Conservation (phyloP, 139 green algal species). For the Choricystis sp. region DNA sequence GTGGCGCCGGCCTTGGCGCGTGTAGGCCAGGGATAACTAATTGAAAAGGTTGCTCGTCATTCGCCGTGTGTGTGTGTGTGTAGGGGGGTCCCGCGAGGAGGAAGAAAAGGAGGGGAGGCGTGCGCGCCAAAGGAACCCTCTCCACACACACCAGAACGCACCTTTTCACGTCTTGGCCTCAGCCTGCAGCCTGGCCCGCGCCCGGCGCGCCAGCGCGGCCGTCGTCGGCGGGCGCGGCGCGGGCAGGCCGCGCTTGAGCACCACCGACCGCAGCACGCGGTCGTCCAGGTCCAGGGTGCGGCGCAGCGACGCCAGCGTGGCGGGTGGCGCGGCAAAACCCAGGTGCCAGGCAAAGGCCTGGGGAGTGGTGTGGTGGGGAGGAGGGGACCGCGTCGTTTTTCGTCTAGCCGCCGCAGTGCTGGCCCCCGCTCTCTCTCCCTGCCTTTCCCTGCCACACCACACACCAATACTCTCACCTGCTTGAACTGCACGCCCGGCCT, state of each 20-base stretch:
- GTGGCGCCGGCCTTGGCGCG: constrained; percentile 26
- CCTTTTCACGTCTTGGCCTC: not conserved
- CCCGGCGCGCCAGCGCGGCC: constrained; percentile 13
- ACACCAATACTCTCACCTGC: constrained; percentile 18
- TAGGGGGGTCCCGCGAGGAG: constrained; percentile 1
- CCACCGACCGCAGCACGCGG: constrained; percentile 43
- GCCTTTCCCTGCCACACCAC: not conserved
- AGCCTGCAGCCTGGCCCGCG: not conserved
- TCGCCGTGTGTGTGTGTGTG: not conserved
- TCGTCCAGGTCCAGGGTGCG: constrained; percentile 45
- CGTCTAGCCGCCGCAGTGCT: not conserved
- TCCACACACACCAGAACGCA: not conserved
- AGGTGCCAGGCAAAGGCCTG: constrained; percentile 65
- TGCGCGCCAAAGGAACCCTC: not conserved
- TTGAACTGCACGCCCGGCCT: constrained; percentile 28
- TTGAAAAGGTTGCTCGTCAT: constrained; percentile 14
- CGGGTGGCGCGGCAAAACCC: constrained; percentile 35
- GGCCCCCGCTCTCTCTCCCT: not conserved
- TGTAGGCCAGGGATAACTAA: constrained; percentile 67
- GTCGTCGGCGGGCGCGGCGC: constrained; percentile 14
- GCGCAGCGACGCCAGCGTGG: constrained; percentile 30
- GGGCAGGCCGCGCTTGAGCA: constrained; percentile 31
- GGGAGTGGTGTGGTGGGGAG: not conserved
- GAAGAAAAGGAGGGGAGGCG: not conserved
- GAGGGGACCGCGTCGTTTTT: not conserved